A percentile compares a stretch with the other conserved stretches of the same genome.
Conservation (phyloP, 2,329 filamentous ascomycete species). For the Fusarium secorum region DNA sequence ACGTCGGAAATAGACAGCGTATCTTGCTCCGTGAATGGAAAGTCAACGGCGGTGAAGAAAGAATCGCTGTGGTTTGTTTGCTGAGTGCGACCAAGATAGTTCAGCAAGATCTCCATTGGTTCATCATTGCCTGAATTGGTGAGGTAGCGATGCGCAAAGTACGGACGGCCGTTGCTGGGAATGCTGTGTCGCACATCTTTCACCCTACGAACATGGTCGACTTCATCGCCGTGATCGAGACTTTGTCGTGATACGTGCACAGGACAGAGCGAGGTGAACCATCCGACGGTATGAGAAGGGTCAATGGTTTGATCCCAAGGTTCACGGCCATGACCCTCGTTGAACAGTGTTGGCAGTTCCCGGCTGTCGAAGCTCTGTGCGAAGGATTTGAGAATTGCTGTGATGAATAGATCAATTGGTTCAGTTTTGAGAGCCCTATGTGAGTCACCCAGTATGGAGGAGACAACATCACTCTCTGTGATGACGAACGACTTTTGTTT, state of each 20-base stretch:
- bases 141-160: constrained; percentile 24
- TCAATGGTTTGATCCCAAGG: constrained; percentile 45
- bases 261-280: constrained; percentile 55
- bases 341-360: constrained; percentile 48
- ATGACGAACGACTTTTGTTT: constrained; percentile 4
- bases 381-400: constrained; percentile 48
- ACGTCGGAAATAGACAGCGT: constrained; percentile 10
- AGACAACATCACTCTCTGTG: neutral
- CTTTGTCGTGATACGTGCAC: constrained; percentile 25
- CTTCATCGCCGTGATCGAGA: neutral
- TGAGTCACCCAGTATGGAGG: constrained; percentile 33
- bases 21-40: constrained; percentile 4
- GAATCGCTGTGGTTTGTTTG: neutral
- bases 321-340: constrained; percentile 54
- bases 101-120: constrained; percentile 22
- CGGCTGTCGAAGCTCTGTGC: constrained; percentile 46
- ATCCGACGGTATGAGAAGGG: constrained; percentile 52
- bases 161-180: constrained; percentile 16
- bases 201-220: constrained; percentile 14
- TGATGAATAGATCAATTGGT: constrained; percentile 51
- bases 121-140: neutral
- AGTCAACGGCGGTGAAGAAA: neutral
- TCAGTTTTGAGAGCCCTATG: constrained; percentile 47
- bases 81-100: constrained; percentile 21
- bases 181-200: constrained; percentile 21